Evolutionary conservation across 805 yeast genomes (phyloP).

Genomic region (Candida railenensis): DNA sequence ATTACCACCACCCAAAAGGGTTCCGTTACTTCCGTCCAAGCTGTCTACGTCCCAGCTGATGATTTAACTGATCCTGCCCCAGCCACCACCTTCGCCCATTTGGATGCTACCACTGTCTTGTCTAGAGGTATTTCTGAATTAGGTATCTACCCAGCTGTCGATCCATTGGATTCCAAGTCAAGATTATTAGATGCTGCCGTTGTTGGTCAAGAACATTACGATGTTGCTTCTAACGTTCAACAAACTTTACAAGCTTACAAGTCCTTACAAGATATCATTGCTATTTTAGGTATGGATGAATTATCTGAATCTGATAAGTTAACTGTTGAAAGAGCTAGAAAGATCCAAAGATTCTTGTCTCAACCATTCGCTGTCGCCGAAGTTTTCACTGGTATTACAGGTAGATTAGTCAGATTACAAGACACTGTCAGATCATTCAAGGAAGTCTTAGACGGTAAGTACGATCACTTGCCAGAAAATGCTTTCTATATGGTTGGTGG

Average conservation of each 20-base stretch:
- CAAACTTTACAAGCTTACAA: slow-evolving; percentile 99
- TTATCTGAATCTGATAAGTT: slow-evolving; percentile 97
- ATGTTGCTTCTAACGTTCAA: slow-evolving; percentile 91
- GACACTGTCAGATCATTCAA: slow-evolving; percentile 94
- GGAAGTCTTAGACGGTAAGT: slow-evolving; percentile 97
- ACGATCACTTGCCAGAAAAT: slow-evolving; percentile 97
- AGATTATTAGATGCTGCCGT: slow-evolving; percentile 96
- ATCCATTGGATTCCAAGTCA: slow-evolving; percentile 98
- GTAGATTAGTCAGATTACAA: slow-evolving; percentile 94
- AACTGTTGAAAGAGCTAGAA: slow-evolving; percentile 99
- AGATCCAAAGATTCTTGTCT: slow-evolving; percentile 99
- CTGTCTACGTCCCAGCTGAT: slow-evolving; percentile 99
- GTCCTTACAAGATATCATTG: slow-evolving; percentile 99
- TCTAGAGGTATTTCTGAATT: slow-evolving; percentile 99
- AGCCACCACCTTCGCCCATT: slow-evolving; percentile 99
- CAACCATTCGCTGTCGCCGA: slow-evolving; percentile 99
- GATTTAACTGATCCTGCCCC: slow-evolving; percentile 99
- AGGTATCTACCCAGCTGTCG: slow-evolving; percentile 99
- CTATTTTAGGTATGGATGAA: slow-evolving; percentile 99
- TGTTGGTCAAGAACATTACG: slow-evolving; percentile 99
- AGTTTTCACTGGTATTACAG: slow-evolving; percentile 99
- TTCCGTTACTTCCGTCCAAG: slow-evolving; percentile 99
- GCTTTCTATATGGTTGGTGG: slow-evolving; percentile 99
- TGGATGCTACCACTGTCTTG: slow-evolving; percentile 99
- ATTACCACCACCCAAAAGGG: slow-evolving; percentile 99